Evolutionary conservation across 352 stramenopile genomes (phyloP).

Genomic region (Bremia lactucae): DNA sequence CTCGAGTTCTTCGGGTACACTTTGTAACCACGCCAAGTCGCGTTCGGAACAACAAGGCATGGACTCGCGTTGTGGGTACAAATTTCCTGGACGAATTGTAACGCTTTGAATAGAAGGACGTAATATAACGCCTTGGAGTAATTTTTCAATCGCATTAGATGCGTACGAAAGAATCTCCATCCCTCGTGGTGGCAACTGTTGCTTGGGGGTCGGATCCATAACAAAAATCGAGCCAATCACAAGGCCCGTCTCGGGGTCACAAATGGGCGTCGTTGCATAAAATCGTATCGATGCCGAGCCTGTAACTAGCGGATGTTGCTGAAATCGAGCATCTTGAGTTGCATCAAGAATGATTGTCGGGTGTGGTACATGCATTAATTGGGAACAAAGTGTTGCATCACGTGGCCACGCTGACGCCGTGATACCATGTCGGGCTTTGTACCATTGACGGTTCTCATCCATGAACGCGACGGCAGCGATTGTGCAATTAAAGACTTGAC

Average conservation of each 20-base stretch:
- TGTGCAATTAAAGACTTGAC: conserved; percentile 40
- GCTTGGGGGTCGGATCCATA: conserved; percentile 56
- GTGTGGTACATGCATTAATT: conserved; percentile 29
- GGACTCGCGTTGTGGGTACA: conserved; percentile 14
- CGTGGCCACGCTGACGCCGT: conserved; percentile 46
- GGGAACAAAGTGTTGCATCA: conserved; percentile 55
- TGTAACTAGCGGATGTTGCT: conserved; percentile 77
- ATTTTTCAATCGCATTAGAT: conserved; percentile 36
- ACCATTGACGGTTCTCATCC: conserved; percentile 49
- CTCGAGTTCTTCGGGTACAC: conserved; percentile 38
- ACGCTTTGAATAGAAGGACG: conserved; percentile 19
- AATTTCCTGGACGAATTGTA: conserved; percentile 9
- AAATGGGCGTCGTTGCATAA: conserved; percentile 80
- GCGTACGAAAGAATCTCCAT: conserved; percentile 67
- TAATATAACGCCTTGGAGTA: conserved; percentile 24
- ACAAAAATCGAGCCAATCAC: conserved; percentile 77
- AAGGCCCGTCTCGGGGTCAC: conserved; percentile 38
- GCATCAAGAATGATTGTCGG: conserved; percentile 79
- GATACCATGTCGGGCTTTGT: conserved; percentile 64
- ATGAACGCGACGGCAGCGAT: conserved; percentile 67
- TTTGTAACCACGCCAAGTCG: conserved; percentile 30
- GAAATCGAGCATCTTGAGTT: conserved; percentile 75
- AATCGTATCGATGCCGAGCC: conserved; percentile 87
- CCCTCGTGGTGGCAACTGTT: conserved; percentile 28
- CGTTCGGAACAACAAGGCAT: conserved; percentile 13